phyloP scores from a whole-genome alignment of 2,329 filamentous ascomycete species.

The Beauveria asiatica region DNA sequence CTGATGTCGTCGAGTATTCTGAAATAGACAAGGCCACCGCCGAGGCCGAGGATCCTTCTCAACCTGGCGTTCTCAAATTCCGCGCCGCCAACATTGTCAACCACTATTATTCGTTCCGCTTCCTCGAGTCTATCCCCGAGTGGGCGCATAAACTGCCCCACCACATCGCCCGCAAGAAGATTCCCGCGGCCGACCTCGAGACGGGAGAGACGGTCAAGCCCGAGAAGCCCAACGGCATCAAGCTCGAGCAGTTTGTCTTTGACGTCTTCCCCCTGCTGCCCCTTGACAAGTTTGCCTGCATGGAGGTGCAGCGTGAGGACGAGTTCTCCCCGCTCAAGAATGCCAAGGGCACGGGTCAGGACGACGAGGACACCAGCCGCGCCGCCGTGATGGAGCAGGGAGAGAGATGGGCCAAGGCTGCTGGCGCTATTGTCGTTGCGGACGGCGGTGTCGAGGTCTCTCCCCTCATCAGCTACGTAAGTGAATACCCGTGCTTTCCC shows the following conservation, averaged over 20 bases:
- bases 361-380: slow-evolving; percentile 90
- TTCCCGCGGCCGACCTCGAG: slow-evolving; percentile 70
- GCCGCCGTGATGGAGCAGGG: slow-evolving; percentile 86
- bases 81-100: slow-evolving; percentile 98
- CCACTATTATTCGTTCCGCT: slow-evolving; percentile 96
- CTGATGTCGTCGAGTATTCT: slow-evolving; percentile 96
- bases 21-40: slow-evolving; percentile 89
- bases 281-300: slow-evolving; percentile 83
- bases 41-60: slow-evolving; percentile 76
- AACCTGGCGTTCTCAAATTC: slow-evolving; percentile 81
- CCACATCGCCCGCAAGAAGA: slow-evolving; percentile 98
- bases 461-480: slow-evolving; percentile 89
- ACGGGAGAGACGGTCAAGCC: slow-evolving; percentile 79
- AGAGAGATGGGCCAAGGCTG: slow-evolving; percentile 72
- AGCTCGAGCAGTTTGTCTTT: slow-evolving; percentile 98
- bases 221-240: slow-evolving; percentile 93
- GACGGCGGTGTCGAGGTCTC: slow-evolving; percentile 78
- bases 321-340: slow-evolving; percentile 99
- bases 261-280: slow-evolving; percentile 89
- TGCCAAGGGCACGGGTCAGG: slow-evolving; percentile 71
- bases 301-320: slow-evolving; percentile 94
- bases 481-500: slow-evolving; percentile 29
- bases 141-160: slow-evolving; percentile 85
- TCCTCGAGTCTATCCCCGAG: slow-evolving; percentile 81
- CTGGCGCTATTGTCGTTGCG: slow-evolving; percentile 65